Conservation (phyloP, 345 rosid species). For the Citrus medica region DNA sequence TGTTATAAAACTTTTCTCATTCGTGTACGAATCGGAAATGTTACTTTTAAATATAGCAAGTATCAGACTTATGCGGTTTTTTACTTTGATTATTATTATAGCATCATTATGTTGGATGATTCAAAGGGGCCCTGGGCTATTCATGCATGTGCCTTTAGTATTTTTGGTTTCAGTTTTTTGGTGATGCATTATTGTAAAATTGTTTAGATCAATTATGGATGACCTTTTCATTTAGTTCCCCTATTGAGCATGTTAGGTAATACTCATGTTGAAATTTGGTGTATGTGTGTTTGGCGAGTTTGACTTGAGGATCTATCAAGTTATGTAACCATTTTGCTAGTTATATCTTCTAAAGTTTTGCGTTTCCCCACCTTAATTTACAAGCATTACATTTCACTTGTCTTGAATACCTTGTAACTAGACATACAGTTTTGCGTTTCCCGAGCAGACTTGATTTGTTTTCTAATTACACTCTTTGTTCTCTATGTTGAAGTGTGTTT, state of each 20-base stretch:
- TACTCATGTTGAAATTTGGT: not conserved
- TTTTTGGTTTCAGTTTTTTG: not conserved
- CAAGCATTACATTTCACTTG: not conserved
- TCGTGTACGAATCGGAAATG: not conserved
- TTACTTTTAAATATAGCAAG: not conserved
- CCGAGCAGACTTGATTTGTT: not conserved
- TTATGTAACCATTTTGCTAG: not conserved
- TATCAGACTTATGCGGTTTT: not conserved
- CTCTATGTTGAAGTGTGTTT: slow-evolving; percentile 26
- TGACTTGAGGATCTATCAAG: not conserved
- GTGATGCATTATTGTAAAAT: not conserved
- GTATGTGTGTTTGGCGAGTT: not conserved
- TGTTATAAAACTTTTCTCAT: not conserved
- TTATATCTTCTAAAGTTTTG: not conserved
- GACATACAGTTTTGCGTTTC: too few relatives aligned
- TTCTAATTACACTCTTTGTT: not conserved
- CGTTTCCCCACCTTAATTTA: not conserved
- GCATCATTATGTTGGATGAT: not conserved
- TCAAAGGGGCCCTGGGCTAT: not conserved
- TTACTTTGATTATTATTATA: not conserved
- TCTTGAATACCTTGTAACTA: not conserved
- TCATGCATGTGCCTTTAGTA: not conserved
- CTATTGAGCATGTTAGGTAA: not conserved
- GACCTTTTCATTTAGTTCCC: not conserved
- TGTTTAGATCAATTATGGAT: not conserved